phyloP scores from a whole-genome alignment of 2,329 filamentous ascomycete genomes.

The Trichoderma polysporum region DNA sequence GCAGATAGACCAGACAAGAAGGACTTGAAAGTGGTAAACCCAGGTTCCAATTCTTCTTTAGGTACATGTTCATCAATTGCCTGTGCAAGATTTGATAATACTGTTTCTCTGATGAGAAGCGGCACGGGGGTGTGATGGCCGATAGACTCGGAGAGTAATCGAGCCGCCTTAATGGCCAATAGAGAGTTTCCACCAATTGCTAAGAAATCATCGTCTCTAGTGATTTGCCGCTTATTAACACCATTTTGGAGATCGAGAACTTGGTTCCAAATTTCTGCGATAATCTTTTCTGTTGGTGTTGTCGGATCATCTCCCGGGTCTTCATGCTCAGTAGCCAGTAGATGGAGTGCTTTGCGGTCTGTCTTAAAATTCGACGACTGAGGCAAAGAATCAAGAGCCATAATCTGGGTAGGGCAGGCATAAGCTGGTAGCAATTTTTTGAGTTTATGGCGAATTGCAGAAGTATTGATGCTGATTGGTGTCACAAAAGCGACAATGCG shows the following conservation, averaged over 20 bases:
- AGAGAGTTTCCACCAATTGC: slow-evolving; percentile 4
- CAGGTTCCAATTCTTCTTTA: not conserved
- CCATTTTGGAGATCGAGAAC: not conserved
- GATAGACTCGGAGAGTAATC: not conserved
- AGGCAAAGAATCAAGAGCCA: not conserved
- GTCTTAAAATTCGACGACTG: not conserved
- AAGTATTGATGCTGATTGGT: not conserved
- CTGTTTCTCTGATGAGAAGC: slow-evolving; percentile 1
- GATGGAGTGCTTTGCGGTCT: not conserved
- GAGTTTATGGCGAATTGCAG: not conserved
- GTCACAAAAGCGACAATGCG: not conserved
- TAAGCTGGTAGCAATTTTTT: not conserved
- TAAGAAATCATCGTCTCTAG: slow-evolving; percentile 2
- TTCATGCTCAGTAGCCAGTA: not conserved
- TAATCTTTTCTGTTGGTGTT: not conserved
- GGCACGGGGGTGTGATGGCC: not conserved
- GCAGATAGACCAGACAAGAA: not conserved
- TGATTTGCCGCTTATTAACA: not conserved
- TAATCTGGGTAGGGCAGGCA: not conserved
- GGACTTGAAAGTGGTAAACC: not conserved
- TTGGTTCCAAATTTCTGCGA: not conserved
- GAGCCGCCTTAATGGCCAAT: not conserved
- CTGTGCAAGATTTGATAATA: not conserved
- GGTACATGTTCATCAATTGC: not conserved
- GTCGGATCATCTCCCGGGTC: not conserved